These are phyloP conservation scores for Pittosporum tobira DNA, from an alignment of 129 eudicot species.

Conservation along the genomic window DNA sequence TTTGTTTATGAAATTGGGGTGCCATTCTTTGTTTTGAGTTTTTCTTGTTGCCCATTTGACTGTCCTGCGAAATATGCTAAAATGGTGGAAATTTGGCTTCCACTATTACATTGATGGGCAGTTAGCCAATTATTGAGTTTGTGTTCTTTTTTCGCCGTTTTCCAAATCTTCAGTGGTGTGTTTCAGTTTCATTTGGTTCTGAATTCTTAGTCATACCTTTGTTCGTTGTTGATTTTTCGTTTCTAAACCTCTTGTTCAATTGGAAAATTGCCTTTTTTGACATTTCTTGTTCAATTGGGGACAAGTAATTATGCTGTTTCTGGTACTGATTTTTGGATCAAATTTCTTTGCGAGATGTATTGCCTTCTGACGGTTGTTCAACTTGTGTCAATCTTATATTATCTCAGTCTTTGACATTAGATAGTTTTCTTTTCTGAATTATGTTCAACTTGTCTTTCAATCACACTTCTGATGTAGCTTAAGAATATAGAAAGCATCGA, in stretches of 20 bases:
- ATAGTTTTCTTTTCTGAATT: background rate
- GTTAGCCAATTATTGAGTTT: constrained; percentile 1
- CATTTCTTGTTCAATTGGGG: background rate
- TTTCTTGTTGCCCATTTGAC: constrained; percentile 17
- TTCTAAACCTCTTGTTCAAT: background rate
- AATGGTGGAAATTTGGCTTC: constrained; percentile 8
- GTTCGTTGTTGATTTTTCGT: background rate
- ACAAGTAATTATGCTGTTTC: constrained; percentile 1
- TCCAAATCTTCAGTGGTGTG: background rate
- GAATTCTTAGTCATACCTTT: constrained; percentile 3
- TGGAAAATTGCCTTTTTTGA: background rate
- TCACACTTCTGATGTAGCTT: background rate
- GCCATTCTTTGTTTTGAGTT: background rate
- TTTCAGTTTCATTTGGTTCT: background rate
- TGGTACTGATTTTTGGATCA: constrained; percentile 1
- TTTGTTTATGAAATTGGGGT: constrained; percentile 21
- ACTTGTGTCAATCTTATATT: no score
- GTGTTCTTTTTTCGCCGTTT: background rate
- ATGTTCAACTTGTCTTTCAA: background rate
- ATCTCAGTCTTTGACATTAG: background rate
- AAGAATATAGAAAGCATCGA: background rate
- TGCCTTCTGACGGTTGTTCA: background rate
- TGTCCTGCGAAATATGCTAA: constrained; percentile 8
- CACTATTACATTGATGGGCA: constrained; percentile 7
- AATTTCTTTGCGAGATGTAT: background rate